Conservation (phyloP, 1,284 basidiomycete species). For the Coniophora puteana region DNA sequence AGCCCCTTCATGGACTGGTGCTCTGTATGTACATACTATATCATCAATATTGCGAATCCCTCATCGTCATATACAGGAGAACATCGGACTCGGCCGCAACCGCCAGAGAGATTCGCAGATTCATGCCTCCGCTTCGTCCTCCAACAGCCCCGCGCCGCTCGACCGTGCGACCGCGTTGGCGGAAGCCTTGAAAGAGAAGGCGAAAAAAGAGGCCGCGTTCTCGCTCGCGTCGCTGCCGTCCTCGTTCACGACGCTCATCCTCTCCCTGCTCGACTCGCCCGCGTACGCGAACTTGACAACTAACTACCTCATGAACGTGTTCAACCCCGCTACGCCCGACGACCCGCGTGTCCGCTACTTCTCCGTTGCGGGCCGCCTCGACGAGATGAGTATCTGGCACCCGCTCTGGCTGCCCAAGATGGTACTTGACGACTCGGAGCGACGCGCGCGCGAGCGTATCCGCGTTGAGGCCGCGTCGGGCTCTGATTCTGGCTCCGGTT, state of each 20-base stretch:
- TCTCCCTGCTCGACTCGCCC: constrained; percentile 94
- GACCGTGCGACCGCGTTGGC: too few species aligned
- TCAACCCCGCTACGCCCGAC: constrained; percentile 92
- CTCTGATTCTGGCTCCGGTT: constrained; percentile 12
- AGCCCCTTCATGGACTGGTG: constrained; percentile 99
- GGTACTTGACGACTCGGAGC: constrained; percentile 82
- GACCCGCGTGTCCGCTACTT: constrained; percentile 87
- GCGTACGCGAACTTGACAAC: constrained; percentile 96
- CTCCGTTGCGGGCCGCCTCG: constrained; percentile 80
- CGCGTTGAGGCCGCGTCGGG: constrained; percentile 23
- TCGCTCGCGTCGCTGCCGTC: constrained; percentile 64
- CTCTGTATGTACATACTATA: constrained; percentile 49
- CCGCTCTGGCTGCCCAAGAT: constrained; percentile 97
- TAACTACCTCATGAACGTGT: constrained; percentile 77
- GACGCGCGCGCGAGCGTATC: constrained; percentile 41
- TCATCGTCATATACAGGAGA: constrained; percentile 45
- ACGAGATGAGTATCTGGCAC: constrained; percentile 80
- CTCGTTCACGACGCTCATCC: constrained; percentile 82
- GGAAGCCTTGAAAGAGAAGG: too few species aligned
- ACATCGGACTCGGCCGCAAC: constrained; percentile 80
- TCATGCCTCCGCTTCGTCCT: too few species aligned
- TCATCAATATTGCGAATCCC: constrained; percentile 6
- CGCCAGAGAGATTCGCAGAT: constrained; percentile 31
- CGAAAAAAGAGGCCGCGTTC: constrained; percentile 29
- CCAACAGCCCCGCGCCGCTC: too few species aligned